phyloP scores from a whole-genome alignment of 306 rosid species.

The Quercus parvula region DNA sequence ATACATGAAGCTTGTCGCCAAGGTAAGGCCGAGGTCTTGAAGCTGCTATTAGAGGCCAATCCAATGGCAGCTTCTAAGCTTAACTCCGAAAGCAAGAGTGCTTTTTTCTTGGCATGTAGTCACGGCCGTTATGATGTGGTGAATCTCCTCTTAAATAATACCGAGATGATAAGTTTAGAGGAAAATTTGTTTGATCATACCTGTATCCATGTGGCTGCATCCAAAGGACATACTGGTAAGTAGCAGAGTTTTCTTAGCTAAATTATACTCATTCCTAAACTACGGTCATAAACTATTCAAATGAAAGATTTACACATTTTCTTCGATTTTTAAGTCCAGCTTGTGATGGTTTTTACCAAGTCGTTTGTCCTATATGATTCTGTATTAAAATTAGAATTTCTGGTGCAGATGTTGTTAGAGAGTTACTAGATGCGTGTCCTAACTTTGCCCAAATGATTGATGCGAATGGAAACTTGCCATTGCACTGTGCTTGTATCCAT shows the following conservation, averaged over 20 bases:
- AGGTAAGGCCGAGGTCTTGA: constrained; percentile 34
- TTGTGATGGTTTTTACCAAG: not conserved
- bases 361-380: not conserved
- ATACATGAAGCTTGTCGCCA: constrained; percentile 55
- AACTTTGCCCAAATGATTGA: constrained; percentile 37
- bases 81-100: constrained; percentile 31
- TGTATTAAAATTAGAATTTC: not conserved
- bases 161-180: constrained; percentile 22
- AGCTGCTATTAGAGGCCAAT: constrained; percentile 44
- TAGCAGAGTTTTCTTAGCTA: not conserved
- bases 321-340: not conserved
- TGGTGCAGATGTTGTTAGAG: constrained; percentile 59
- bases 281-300: not conserved
- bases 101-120: constrained; percentile 48
- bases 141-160: constrained; percentile 36
- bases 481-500: constrained; percentile 46
- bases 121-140: constrained; percentile 58
- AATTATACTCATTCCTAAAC: not conserved
- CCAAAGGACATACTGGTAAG: constrained; percentile 59
- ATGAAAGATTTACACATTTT: not conserved
- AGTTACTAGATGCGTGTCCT: constrained; percentile 44
- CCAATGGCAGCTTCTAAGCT: constrained; percentile 42
- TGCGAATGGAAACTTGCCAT: constrained; percentile 48
- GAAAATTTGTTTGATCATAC: constrained; percentile 38
- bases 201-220: constrained; percentile 49